These are phyloP conservation scores for Melampsora larici-populina DNA, from an alignment of 1,284 basidiomycete genomes.

Conservation along the genomic window DNA sequence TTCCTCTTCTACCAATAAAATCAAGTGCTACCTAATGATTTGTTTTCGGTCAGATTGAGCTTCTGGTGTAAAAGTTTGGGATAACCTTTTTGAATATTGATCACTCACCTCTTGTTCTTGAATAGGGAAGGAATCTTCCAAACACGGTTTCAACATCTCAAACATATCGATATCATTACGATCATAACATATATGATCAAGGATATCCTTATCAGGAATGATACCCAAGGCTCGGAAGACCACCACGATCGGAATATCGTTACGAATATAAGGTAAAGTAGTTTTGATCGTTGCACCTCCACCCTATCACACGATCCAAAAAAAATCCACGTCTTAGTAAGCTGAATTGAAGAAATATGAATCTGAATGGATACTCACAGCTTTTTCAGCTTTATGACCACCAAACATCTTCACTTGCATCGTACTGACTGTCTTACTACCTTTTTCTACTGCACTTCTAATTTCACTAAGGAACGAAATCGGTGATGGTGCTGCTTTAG, in stretches of 20 bases:
- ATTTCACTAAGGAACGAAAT: conserved; percentile 96
- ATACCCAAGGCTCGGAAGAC: conserved; percentile 97
- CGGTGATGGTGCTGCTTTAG: conserved; percentile 92
- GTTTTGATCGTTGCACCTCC: conserved; percentile 92
- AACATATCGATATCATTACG: conserved; percentile 92
- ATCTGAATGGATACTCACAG: conserved; percentile 42
- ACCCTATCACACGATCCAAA: conserved; percentile 38
- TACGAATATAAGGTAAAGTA: conserved; percentile 95
- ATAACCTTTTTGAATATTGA: neutral
- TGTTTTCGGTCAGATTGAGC: neutral
- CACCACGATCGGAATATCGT: conserved; percentile 98
- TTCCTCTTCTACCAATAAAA: conserved; percentile 97
- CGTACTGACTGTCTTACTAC: conserved; percentile 96
- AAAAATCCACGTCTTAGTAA: conserved; percentile 10
- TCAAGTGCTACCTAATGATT: conserved; percentile 71
- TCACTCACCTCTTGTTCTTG: conserved; percentile 82
- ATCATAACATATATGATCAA: conserved; percentile 98
- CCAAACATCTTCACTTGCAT: conserved; percentile 87
- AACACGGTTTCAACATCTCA: conserved; percentile 97
- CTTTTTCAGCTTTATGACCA: conserved; percentile 47
- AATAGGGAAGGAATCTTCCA: conserved; percentile 97
- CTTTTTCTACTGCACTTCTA: conserved; percentile 94
- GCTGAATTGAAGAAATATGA: conserved; percentile 49
- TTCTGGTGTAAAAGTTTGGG: conserved; percentile 8
- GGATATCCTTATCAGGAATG: conserved; percentile 93